Percentiles rank a stretch among this genome's conserved stretches.
These are phyloP conservation scores for Colletotrichum lindemuthianum DNA, from an alignment of 2,329 filamentous ascomycete genomes.

Conservation along the genomic window DNA sequence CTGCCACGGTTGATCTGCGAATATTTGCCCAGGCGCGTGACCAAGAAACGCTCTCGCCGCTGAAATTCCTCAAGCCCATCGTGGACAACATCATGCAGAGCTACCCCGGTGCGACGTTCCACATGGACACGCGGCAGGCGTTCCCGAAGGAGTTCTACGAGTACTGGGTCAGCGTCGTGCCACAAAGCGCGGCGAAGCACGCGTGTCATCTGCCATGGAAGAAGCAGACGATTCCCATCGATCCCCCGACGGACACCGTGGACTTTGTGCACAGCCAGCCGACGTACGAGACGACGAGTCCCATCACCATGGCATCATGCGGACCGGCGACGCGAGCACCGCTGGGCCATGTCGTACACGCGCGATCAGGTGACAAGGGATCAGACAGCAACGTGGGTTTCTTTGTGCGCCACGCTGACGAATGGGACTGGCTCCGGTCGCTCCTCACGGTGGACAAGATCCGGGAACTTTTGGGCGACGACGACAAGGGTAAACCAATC, in stretches of 20 bases:
- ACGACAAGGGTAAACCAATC: conserved; percentile 49
- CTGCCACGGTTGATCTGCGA: conserved; percentile 59
- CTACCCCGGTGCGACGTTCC: conserved; percentile 56
- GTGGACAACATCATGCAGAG: conserved; percentile 53
- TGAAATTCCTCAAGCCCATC: conserved; percentile 51
- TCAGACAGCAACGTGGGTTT: conserved; percentile 47
- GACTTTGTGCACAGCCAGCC: conserved; percentile 40
- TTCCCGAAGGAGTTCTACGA: conserved; percentile 39
- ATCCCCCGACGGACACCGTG: conserved; percentile 37
- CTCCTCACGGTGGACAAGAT: conserved; percentile 52
- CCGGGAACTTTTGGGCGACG: conserved; percentile 48
- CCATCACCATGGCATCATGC: conserved; percentile 40
- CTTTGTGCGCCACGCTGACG: conserved; percentile 37
- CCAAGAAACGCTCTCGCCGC: conserved; percentile 46
- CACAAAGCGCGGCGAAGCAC: conserved; percentile 39
- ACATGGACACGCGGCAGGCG: conserved; percentile 45
- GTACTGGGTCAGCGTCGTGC: conserved; percentile 39
- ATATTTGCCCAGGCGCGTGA: conserved; percentile 57
- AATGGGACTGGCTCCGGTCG: conserved; percentile 45
- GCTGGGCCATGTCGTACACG: conserved; percentile 45
- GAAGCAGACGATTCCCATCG: conserved; percentile 35
- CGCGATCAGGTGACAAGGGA: conserved; percentile 53
- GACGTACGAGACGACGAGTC: conserved; percentile 41
- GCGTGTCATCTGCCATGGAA: conserved; percentile 40
- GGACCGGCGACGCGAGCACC: conserved; percentile 43